Base-by-base conservation (phyloP, 257 asterid genomes). In the Nicotiana otophora region DNA sequence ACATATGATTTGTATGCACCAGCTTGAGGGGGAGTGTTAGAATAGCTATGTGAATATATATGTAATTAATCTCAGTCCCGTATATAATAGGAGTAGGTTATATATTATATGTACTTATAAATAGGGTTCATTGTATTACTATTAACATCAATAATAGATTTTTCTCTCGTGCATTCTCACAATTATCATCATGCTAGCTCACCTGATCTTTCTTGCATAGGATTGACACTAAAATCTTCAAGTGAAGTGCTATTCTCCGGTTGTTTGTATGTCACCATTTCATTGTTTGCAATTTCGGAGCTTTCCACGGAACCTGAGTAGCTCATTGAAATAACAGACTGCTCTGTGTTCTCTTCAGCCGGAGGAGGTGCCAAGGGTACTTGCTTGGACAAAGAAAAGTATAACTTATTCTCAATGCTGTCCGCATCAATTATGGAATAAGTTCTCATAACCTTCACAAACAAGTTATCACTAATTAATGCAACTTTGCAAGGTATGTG, bases 401-500 rank as follows among this genome's bases (percentile, higher is more conserved):
- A 88, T 84, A 84, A 76, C 84, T 89, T 87, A 39, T 81, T 82
- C 61, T 90, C 96, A 54, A 87, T 54, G 78, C 34, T 80, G 19
- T 90, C 91, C 48, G 83, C 81, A 70, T 88, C 95, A 80, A 80
- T 86, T 5, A 72, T 68, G 58, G 86, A 65, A 83, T 67, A 67
- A 66, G 87, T 76, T 83, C 90, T 89, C 87, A 87, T 63, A 62
- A 89, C 77, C 66, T 87, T 82, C 80, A 91, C 68, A 4, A 87
- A 72, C 57, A 89, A 90, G 85, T 91, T 86, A 63, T 94, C 96
- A 46, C 55, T 93, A 57, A 92, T 81, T 54, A 87, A 34, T n/a
- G 96, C 98, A 60, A 86, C 89, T 89, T 94, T 94, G 91, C 98
- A 87, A 39, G 93, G 88, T 65, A 94, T 84, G 83, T 91, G 89